Conservation (phyloP, 176 grass and related monocot genomes). For the Triticum dicoccoides region DNA sequence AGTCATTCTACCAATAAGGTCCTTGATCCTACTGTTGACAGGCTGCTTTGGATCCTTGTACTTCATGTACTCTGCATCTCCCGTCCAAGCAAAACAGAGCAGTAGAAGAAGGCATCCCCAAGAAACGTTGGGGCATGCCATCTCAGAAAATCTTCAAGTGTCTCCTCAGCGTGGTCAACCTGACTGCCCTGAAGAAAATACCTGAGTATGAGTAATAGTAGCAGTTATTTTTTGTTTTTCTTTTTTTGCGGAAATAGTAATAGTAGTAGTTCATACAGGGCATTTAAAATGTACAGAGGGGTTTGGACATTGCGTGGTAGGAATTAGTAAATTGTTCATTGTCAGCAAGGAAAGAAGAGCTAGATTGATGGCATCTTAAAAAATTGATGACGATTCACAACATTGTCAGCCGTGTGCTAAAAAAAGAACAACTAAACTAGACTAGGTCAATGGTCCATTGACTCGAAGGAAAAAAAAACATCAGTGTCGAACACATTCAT, state of each 20-base stretch:
- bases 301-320: background rate
- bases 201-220: background rate
- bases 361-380: background rate
- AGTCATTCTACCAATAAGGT: conserved; percentile 85
- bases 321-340: background rate
- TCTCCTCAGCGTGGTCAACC: background rate
- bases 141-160: conserved; percentile 17
- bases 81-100: conserved; percentile 40
- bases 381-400: background rate
- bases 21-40: conserved; percentile 69
- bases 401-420: background rate
- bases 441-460: conserved; percentile 5
- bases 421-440: background rate
- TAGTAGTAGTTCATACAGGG: no score
- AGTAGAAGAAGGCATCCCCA: conserved; percentile 52
- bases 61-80: conserved; percentile 63
- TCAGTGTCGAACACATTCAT: background rate
- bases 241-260: background rate
- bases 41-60: conserved; percentile 87
- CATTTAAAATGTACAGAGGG: background rate
- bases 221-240: no score
- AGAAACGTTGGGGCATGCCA: conserved; percentile 15
- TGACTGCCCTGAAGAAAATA: background rate
- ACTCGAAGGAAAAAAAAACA: background rate
- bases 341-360: background rate